Evolutionary conservation across 768 basidiomycete genomes (phyloP), one percentile per base, ranked within the genome.

Genomic region (Lyophyllum semitale): DNA sequence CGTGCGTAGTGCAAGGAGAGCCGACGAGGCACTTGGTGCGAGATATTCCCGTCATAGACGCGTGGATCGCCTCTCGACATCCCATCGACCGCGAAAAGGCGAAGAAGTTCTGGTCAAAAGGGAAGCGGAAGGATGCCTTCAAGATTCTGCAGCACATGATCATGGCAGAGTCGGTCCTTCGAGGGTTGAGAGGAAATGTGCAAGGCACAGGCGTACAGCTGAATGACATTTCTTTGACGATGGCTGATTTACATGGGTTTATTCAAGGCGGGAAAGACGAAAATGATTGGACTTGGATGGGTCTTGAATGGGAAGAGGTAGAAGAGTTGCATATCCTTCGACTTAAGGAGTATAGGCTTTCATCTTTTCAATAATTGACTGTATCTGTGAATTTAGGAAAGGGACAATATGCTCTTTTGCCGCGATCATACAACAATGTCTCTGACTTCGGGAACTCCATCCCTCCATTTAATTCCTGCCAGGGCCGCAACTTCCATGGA

Each of bases 381-480:
- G 35, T 3, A 11, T 4, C 11, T 40, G 45, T n/a, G 7, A 29
- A 15, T n/a, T n/a, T n/a, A n/a, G n/a, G n/a, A n/a, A 42, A 43
- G 22, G 33, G 15, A 15, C 33, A 13, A 35, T 32, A 23, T n/a
- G 27, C 13, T 23, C 26, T 48, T 12, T 35, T 18, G 38, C 17
- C 18, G 47, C 46, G 8, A 15, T 27, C 30, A 53, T 5, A 11
- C 22, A 22, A 54, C 35, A 11, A 22, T 55, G 27, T 65, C 51
- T 45, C 66, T 64, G 29, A 78, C 65, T 58, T 84, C 76, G 2
- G 85, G 85, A n/a, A 87, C 75, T 11, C 64, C 73, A 32, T 76
- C 59, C 62, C 71, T 78, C 85, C 85, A 87, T 20, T 59, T 63
- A 25, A 86, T 66, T 0, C 87, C 85, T 4, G 76, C 73, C 15